Evolutionary conservation across 2,329 filamentous ascomycete species (phyloP).

Genomic region (Gyromitra esculenta): DNA sequence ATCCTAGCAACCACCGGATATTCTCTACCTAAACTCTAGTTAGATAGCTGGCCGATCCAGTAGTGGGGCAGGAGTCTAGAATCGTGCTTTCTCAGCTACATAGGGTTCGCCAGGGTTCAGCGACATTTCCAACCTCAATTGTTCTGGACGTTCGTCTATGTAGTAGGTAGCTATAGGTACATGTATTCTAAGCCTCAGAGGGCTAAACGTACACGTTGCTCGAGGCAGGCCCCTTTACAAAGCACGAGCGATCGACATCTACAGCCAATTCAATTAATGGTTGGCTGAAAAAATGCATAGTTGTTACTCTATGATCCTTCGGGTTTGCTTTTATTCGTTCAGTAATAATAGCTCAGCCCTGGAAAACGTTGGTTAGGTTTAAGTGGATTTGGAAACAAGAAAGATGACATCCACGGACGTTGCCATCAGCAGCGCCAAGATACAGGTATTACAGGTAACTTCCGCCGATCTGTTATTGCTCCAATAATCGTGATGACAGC

Average conservation of each 20-base stretch:
- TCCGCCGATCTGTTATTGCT: background rate
- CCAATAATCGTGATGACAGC: background rate
- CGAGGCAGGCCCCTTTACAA: constrained; percentile 2
- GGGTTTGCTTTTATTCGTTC: background rate
- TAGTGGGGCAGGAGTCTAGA: constrained; percentile 33
- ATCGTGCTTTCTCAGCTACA: constrained; percentile 41
- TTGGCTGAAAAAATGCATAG: background rate
- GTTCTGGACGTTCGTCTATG: background rate
- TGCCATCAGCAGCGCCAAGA: background rate
- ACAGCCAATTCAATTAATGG: background rate
- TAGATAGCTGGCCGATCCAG: background rate
- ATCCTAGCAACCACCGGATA: constrained; percentile 8
- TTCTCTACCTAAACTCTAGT: background rate
- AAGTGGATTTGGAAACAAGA: background rate
- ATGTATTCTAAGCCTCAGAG: background rate
- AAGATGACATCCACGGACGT: background rate
- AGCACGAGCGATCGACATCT: background rate
- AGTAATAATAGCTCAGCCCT: constrained; percentile 27
- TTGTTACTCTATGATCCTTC: background rate
- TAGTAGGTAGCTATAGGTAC: background rate
- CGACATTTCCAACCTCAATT: constrained; percentile 18
- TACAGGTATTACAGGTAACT: no score
- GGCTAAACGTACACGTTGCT: background rate
- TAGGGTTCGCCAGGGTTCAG: background rate
- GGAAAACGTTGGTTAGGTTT: background rate